Conservation (phyloP, 2,329 filamentous ascomycete species). For the Leptosphaerulina australis region DNA sequence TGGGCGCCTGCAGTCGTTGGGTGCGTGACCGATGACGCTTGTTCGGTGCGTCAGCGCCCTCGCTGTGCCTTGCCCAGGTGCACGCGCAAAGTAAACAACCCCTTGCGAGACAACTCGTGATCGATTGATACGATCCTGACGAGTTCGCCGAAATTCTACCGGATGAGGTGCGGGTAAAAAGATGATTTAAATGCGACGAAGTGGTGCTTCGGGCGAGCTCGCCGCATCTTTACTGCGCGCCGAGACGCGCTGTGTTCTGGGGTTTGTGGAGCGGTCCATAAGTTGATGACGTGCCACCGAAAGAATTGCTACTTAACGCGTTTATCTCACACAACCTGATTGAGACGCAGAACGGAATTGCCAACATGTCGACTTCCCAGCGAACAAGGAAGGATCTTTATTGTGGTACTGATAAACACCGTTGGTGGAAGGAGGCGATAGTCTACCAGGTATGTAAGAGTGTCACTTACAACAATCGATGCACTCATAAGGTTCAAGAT, state of each 20-base stretch:
- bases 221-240: neutral
- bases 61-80: neutral
- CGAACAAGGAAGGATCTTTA: constrained; percentile 29
- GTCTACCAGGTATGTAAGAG: constrained; percentile 57
- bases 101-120: neutral
- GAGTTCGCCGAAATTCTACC: neutral
- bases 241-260: constrained; percentile 12
- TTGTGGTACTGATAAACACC: constrained; percentile 43
- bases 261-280: constrained; percentile 16
- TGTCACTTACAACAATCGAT: neutral
- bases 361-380: constrained; percentile 7
- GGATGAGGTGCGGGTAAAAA: constrained; percentile 1
- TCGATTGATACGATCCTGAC: neutral
- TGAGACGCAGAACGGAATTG: neutral
- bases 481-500: constrained; percentile 45
- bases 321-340: neutral
- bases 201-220: neutral
- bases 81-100: constrained; percentile 4
- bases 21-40: constrained; percentile 19
- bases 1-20: neutral
- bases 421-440: constrained; percentile 66
- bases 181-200: neutral
- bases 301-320: constrained; percentile 6
- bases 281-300: constrained; percentile 11
- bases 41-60: constrained; percentile 3